phyloP scores from a whole-genome alignment of 1,284 basidiomycete species.

The Sporisorium reilianum region DNA sequence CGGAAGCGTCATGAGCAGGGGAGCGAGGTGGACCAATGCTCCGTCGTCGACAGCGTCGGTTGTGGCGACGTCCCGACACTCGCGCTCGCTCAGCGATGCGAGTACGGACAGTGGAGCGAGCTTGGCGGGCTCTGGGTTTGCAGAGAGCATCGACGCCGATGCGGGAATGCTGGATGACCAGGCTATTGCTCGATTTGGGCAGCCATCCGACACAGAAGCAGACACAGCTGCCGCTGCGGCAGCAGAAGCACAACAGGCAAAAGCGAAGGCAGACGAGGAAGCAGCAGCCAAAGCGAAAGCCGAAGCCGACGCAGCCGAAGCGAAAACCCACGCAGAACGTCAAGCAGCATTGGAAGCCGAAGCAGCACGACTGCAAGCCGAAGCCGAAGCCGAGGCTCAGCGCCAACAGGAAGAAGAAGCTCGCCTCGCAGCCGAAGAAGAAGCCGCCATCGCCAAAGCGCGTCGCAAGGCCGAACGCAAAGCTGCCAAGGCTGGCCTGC shows the following conservation, averaged over 20 bases:
- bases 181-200: conserved; percentile 47
- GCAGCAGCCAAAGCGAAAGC: conserved; percentile 13
- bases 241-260: conserved; percentile 1
- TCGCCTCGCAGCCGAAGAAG: conserved; percentile 51
- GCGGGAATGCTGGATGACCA: conserved; percentile 57
- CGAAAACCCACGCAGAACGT: conserved; percentile 16
- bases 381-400: conserved; percentile 43
- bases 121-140: conserved; percentile 25
- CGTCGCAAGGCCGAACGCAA: conserved; percentile 54
- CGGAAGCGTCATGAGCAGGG: conserved; percentile 40
- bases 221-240: conserved; percentile 5
- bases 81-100: conserved; percentile 30
- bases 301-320: conserved; percentile 9
- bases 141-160: conserved; percentile 50
- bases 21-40: conserved; percentile 18
- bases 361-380: conserved; percentile 29
- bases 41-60: neutral
- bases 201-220: neutral
- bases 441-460: conserved; percentile 61
- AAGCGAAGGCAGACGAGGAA: conserved; percentile 13
- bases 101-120: conserved; percentile 42
- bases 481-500: conserved; percentile 56
- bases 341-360: conserved; percentile 26
- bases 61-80: conserved; percentile 22
- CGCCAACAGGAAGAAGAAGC: conserved; percentile 47